phyloP scores from a whole-genome alignment of 345 rosid species.

The Eucalyptus pauciflora region DNA sequence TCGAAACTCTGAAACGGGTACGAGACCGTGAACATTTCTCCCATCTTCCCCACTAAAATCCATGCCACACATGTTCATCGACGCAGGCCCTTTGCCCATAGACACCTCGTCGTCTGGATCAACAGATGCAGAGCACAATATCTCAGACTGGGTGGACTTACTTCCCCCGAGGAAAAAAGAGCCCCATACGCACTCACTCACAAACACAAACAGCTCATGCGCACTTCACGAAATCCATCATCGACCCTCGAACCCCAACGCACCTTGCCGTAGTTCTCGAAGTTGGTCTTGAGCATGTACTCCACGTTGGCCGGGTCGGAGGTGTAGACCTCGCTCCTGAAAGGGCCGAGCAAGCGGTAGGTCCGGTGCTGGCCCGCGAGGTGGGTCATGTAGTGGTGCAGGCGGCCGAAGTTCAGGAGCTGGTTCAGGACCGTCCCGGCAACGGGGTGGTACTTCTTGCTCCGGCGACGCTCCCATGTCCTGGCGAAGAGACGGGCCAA shows the following conservation, averaged over 20 bases:
- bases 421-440: constrained; percentile 44
- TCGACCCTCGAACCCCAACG: not conserved
- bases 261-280: constrained; percentile 37
- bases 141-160: not conserved
- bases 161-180: not conserved
- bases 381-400: constrained; percentile 42
- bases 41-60: not conserved
- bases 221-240: not conserved
- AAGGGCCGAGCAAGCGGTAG: constrained; percentile 31
- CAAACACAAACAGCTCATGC: not conserved
- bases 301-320: constrained; percentile 36
- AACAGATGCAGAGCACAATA: not conserved
- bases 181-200: not conserved
- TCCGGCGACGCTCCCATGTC: not conserved
- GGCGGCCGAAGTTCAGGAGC: constrained; percentile 35
- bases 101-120: not conserved
- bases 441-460: constrained; percentile 26
- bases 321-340: constrained; percentile 37
- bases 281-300: constrained; percentile 37
- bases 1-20: not conserved
- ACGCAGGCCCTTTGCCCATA: not conserved
- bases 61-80: not conserved
- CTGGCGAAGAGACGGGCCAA: not conserved
- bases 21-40: not conserved
- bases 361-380: constrained; percentile 30